Base-by-base conservation (phyloP, 164 flowering plant genomes). In the Cinnamomum chago region DNA sequence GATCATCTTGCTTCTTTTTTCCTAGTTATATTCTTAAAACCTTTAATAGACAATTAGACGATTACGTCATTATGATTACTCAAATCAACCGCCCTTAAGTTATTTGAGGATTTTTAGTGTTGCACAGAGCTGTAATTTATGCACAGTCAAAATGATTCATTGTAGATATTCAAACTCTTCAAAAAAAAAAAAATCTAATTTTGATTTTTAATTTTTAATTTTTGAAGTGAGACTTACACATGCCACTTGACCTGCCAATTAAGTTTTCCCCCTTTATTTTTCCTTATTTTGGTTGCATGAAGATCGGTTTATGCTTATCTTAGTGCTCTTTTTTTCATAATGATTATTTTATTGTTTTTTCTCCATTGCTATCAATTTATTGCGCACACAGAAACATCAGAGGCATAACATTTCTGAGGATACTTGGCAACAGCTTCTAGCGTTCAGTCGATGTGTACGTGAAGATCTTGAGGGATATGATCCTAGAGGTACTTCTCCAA, bases 381-480 rank as follows among this genome's bases (percentile, higher is more conserved):
- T 79, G 50, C 22, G 12, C 22, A 68, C 35, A 72, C 70, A 94
- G 98, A 82, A 83, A 80, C 88, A 92, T 80, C 98, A 94, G 75
- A 86, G 93, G 27, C 84, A 94, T 76, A 92, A 94, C 71, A 89
- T 94, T 71, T 90, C 94, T 33, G 95, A 90, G 84, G 97, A 92
- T 80, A 92, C 97, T n/a, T 94, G 98, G 98, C 78, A 82, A 76
- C 97, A 92, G 84, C 90, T 92, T 78, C 79, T 92, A 78, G 91
- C 90, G 22, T 94, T 94, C 76, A 90, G 95, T 75, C 86, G 94
- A 30, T 88, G 91, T 85, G 92, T 92, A 18, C 90, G 87, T 84
- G 97, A 94, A 79, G 90, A 90, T 85, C 88, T 94, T 76, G 91
- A 86, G 83, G 95, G 94, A 24, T 92, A 92, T 82, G 98, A 94